A percentile compares a stretch with the other conserved stretches of the same genome.
Evolutionary conservation across 352 stramenopile species (phyloP).

Genomic region (Elongisporangium anandrum): DNA sequence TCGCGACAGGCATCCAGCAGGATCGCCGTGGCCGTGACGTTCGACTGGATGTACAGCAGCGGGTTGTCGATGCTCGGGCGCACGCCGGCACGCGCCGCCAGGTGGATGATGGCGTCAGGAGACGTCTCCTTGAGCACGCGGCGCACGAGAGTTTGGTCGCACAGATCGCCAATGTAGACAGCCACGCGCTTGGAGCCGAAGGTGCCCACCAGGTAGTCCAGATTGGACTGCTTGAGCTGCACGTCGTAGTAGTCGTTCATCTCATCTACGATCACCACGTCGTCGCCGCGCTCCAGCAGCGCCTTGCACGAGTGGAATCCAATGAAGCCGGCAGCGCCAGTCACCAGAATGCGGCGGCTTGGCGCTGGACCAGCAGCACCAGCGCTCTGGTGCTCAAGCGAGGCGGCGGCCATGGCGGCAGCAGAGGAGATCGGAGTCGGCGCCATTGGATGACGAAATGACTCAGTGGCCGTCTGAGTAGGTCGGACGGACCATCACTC

Average conservation of each 20-base stretch:
- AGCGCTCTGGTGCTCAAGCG: conserved; percentile 17
- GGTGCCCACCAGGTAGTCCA: conserved; percentile 71
- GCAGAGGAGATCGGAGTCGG: conserved; percentile 4
- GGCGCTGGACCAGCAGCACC: conserved; percentile 3
- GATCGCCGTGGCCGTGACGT: conserved; percentile 92
- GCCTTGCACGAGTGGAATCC: conserved; percentile 93
- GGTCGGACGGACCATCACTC: not conserved
- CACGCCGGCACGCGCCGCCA: conserved; percentile 96
- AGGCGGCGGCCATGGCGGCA: conserved; percentile 19
- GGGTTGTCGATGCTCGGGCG: conserved; percentile 97
- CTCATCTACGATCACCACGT: conserved; percentile 97
- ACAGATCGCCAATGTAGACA: conserved; percentile 92
- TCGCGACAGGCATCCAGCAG: conserved; percentile 91
- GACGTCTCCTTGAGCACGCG: conserved; percentile 87
- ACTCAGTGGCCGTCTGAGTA: not conserved
- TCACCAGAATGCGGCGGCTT: conserved; percentile 69
- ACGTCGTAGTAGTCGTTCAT: conserved; percentile 99
- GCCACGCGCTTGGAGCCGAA: conserved; percentile 53
- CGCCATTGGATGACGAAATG: not conserved
- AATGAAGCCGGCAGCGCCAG: conserved; percentile 96
- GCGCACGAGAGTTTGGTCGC: conserved; percentile 89
- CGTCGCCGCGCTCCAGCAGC: conserved; percentile 82
- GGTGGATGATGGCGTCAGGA: conserved; percentile 89
- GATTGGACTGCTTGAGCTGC: conserved; percentile 94
- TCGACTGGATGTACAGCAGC: conserved; percentile 97